Evolutionary conservation across 2,329 filamentous ascomycete genomes (phyloP).

Genomic region (Xylariaceae sp.): DNA sequence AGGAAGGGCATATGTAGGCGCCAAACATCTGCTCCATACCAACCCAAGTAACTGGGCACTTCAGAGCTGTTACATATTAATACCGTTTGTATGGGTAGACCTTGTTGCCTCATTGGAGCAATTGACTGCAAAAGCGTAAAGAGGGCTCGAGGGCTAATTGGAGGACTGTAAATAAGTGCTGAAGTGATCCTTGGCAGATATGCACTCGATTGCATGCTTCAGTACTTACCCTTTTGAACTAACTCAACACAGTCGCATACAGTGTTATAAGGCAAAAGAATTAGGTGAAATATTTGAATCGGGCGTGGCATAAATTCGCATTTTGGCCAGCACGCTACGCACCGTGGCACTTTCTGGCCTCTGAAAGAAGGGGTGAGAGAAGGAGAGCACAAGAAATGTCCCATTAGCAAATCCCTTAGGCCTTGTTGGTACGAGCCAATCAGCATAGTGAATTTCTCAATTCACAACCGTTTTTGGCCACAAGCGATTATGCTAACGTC

Average conservation of each 20-base stretch:
- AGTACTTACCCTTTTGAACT: slow-evolving; percentile 1
- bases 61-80: background rate
- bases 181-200: too few relatives aligned
- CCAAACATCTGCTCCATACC: background rate
- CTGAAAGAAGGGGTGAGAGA: background rate
- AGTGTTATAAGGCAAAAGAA: background rate
- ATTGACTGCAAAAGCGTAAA: too few relatives aligned
- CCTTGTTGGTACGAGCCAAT: slow-evolving; percentile 37
- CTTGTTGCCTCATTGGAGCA: too few relatives aligned
- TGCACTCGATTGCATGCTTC: background rate
- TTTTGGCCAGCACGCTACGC: slow-evolving; percentile 35
- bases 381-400: slow-evolving; percentile 13
- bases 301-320: slow-evolving; percentile 25
- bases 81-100: too few relatives aligned
- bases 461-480: slow-evolving; percentile 33
- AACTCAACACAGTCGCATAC: background rate
- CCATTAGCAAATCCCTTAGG: slow-evolving; percentile 7
- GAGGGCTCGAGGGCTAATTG: too few relatives aligned
- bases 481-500: slow-evolving; percentile 40
- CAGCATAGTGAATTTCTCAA: slow-evolving; percentile 38
- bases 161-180: too few relatives aligned
- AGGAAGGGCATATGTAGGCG: background rate
- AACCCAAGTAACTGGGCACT: too few relatives aligned
- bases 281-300: slow-evolving; percentile 19
- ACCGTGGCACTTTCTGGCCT: slow-evolving; percentile 15